Evolutionary conservation across 352 stramenopile genomes (phyloP).

Genomic region (Pythium pyrilobum): DNA sequence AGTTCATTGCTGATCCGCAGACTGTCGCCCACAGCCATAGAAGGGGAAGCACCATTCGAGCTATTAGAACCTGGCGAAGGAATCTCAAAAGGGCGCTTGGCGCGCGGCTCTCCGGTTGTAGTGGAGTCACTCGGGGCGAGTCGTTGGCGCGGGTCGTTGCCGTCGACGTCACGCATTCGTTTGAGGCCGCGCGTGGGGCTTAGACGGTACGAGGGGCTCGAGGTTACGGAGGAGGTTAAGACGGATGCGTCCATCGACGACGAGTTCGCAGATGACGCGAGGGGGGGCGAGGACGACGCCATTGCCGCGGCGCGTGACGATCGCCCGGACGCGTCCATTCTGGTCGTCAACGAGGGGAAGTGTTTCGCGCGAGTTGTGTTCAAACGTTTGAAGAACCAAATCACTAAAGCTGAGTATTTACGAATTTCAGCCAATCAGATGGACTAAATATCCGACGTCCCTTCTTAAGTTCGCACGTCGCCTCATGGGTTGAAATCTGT

Average conservation of each 20-base stretch:
- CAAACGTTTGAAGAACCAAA: conserved; percentile 10
- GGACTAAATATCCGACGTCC: too few species aligned
- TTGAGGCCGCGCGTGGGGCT: conserved; percentile 8
- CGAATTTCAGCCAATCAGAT: background rate
- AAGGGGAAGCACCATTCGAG: background rate
- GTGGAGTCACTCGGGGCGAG: background rate
- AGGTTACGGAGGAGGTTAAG: background rate
- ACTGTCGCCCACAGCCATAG: conserved; percentile 10
- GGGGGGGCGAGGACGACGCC: background rate
- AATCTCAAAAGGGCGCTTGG: background rate
- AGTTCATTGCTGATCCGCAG: conserved; percentile 36
- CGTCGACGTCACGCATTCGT: background rate
- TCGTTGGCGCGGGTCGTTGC: background rate
- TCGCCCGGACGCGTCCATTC: background rate
- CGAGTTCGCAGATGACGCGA: background rate
- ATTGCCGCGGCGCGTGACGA: background rate
- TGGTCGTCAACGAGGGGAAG: too few species aligned
- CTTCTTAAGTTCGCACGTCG: too few species aligned
- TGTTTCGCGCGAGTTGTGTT: background rate
- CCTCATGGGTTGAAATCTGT: too few species aligned
- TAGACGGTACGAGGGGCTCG: background rate
- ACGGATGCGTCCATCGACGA: background rate
- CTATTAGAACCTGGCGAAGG: background rate
- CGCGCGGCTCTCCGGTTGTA: background rate
- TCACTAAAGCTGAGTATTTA: background rate